A percentile compares a stretch with the other conserved stretches of the same genome.
Conservation (phyloP, 1,139 yeast genomes). For the Debaryomyces sp. region DNA sequence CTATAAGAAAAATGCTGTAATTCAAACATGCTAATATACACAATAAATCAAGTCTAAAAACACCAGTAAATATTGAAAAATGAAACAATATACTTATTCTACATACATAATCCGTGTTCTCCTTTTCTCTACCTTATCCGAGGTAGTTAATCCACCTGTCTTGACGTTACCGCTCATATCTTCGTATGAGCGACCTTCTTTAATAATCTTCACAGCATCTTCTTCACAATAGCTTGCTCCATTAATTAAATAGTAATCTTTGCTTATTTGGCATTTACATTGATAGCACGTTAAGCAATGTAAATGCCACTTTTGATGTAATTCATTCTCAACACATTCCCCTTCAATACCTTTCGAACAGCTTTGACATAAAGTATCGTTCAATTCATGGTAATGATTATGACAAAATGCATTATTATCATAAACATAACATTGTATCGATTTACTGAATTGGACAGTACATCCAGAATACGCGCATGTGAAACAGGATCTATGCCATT, state of each 20-base stretch:
- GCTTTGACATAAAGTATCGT: slow-evolving; percentile 70
- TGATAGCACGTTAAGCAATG: slow-evolving; percentile 60
- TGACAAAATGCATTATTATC: slow-evolving; percentile 82
- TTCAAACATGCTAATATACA: neutral
- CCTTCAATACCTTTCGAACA: slow-evolving; percentile 89
- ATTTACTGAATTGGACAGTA: slow-evolving; percentile 54
- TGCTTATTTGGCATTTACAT: slow-evolving; percentile 49
- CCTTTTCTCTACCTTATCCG: slow-evolving; percentile 47
- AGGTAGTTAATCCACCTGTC: slow-evolving; percentile 27
- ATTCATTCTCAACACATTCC: slow-evolving; percentile 78
- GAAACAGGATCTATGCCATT: slow-evolving; percentile 93
- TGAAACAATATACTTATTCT: slow-evolving; percentile 22
- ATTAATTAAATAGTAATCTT: slow-evolving; percentile 60
- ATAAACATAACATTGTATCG: slow-evolving; percentile 75
- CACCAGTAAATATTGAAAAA: neutral
- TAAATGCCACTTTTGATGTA: slow-evolving; percentile 66
- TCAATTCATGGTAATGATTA: slow-evolving; percentile 75
- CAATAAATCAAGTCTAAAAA: neutral
- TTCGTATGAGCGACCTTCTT: slow-evolving; percentile 23
- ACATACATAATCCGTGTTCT: slow-evolving; percentile 45
- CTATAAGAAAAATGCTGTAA: neutral
- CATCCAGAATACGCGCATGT: slow-evolving; percentile 62
- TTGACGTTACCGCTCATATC: slow-evolving; percentile 26
- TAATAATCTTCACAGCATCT: slow-evolving; percentile 36
- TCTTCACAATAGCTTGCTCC: slow-evolving; percentile 55